A percentile compares a stretch with the other conserved stretches of the same genome.
These are phyloP conservation scores for Xylaria polymorpha DNA, from an alignment of 2,329 filamentous ascomycete genomes.

Conservation along the genomic window DNA sequence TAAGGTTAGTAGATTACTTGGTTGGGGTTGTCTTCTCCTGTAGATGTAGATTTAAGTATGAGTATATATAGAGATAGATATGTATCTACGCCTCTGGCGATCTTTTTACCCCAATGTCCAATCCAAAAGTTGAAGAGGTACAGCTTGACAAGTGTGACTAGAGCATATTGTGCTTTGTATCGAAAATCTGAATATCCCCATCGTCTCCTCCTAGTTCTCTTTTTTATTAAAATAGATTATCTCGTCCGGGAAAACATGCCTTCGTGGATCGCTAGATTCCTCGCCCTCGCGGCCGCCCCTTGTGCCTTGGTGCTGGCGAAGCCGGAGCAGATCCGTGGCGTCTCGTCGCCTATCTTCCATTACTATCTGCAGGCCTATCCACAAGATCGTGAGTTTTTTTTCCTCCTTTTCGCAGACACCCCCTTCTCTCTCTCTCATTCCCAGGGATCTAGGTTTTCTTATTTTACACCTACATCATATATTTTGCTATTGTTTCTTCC, in stretches of 20 bases:
- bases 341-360: constrained; percentile 63
- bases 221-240: neutral
- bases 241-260: constrained; percentile 30
- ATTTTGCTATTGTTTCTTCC: too few relatives aligned
- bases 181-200: neutral
- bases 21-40: too few relatives aligned
- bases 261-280: constrained; percentile 18
- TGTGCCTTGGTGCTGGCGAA: constrained; percentile 51
- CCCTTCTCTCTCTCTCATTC: too few relatives aligned
- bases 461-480: too few relatives aligned
- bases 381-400: constrained; percentile 51
- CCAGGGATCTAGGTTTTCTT: too few relatives aligned
- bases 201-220: neutral
- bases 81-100: neutral
- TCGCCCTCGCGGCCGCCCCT: constrained; percentile 29
- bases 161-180: neutral
- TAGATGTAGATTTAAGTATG: neutral
- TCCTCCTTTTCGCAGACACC: neutral
- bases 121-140: too few relatives aligned
- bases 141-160: neutral
- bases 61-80: neutral
- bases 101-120: neutral
- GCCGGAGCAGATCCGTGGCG: constrained; percentile 62
- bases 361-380: constrained; percentile 62
- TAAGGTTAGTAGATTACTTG: too few relatives aligned